These are phyloP conservation scores for Mycena indigotica DNA, from an alignment of 768 basidiomycete genomes.

Conservation along the genomic window DNA sequence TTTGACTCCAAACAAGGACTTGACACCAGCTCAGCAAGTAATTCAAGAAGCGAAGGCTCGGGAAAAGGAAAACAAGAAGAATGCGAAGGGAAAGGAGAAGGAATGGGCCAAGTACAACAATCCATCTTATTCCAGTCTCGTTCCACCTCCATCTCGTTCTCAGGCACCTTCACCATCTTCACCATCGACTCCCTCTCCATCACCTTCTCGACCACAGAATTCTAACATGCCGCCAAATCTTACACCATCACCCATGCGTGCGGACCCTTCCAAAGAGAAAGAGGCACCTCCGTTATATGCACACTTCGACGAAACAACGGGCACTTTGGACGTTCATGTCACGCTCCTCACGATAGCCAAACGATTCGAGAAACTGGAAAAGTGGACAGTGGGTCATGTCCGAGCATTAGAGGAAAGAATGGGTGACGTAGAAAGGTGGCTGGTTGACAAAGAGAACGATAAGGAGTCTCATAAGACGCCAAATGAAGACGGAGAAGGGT, in stretches of 20 bases:
- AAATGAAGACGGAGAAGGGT: conserved; percentile 13
- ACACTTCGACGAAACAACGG: conserved; percentile 64
- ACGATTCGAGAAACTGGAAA: conserved; percentile 87
- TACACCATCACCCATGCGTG: conserved; percentile 66
- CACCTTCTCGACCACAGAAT: conserved; percentile 55
- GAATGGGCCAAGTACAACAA: conserved; percentile 66
- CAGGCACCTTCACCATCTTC: conserved; percentile 62
- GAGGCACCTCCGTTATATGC: conserved; percentile 76
- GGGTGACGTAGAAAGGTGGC: conserved; percentile 89
- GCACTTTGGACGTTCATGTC: conserved; percentile 71
- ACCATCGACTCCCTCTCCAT: conserved; percentile 37
- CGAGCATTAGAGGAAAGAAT: conserved; percentile 89
- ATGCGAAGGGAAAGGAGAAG: conserved; percentile 56
- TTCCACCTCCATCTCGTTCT: conserved; percentile 45
- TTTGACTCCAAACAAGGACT: conserved; percentile 78
- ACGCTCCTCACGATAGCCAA: conserved; percentile 76
- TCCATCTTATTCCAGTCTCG: conserved; percentile 57
- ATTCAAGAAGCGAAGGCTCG: conserved; percentile 72
- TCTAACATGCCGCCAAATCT: conserved; percentile 57
- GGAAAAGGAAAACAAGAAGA: conserved; percentile 54
- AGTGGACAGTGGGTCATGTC: conserved; percentile 87
- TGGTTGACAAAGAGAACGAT: conserved; percentile 82
- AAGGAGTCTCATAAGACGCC: conserved; percentile 38
- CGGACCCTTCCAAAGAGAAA: conserved; percentile 33
- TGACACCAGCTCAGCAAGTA: conserved; percentile 86